Evolutionary conservation across 176 grass and related monocot genomes (phyloP), one percentile per base, ranked within the genome.

Genomic region (Paspalum notatum): DNA sequence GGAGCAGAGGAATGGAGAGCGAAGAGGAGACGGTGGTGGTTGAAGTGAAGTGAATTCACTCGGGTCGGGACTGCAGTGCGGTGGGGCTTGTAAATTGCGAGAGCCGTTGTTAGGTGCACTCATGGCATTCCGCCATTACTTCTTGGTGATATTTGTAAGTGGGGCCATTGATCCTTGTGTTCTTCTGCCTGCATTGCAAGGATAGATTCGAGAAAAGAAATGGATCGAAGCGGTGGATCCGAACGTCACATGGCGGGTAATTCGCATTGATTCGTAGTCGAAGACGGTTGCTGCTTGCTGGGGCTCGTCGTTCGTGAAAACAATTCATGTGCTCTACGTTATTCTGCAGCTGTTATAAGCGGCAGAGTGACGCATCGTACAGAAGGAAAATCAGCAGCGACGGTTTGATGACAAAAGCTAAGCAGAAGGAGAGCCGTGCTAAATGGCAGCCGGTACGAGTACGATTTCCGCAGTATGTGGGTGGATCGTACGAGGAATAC

Each of bases 21-120:
- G 48, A 38, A 84, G 47, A 27, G 60, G 44, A 46, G 46, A 48
- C 37, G 18, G 4, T 61, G 70, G 70, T 52, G 51, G 80, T 67
- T 74, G 86, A 32, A 32, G 32, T 32, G 32, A 85, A 78, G 83
- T 66, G 83, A 72, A 89, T 82, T 82, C 72, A 72, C 71, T 78
- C 63, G 58, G 58, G 58, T 17, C 66, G 32, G 32, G 32, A 32
- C 32, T 32, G 32, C 2, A 32, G 78, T 48, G 77, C 65, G 72
- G 83, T 85, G 77, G 41, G 38, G 12, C 46, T 18, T 6, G 76
- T 72, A 79, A 66, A 80, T 80, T 49, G 45, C 18, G 55, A 79
- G 42, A 80, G 62, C 70, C 24, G 82, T 1, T 79, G 63, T 62
- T 76, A 9, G 63, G 56, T 81, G 74, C 10, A 38, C 47, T 56